phyloP scores from a whole-genome alignment of 345 rosid genomes.

The Eucalyptus sideroxylon region DNA sequence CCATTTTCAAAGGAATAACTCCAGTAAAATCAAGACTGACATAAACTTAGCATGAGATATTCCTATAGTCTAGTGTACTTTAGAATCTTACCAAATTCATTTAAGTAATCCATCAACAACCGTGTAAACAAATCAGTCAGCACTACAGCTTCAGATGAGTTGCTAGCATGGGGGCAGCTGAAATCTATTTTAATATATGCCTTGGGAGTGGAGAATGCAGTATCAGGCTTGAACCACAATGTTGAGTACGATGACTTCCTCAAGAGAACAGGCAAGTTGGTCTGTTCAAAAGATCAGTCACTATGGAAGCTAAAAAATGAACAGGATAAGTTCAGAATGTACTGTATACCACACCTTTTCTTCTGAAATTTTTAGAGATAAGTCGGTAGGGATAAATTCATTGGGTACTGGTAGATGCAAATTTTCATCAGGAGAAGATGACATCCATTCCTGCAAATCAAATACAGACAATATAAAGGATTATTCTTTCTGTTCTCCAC shows the following conservation, averaged over 20 bases:
- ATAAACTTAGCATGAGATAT: neutral
- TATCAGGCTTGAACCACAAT: conserved; percentile 86
- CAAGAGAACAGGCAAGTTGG: conserved; percentile 39
- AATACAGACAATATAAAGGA: neutral
- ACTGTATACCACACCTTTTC: conserved; percentile 36
- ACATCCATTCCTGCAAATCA: conserved; percentile 64
- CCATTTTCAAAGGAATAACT: neutral
- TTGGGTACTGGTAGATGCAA: conserved; percentile 65
- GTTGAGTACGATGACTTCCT: conserved; percentile 55
- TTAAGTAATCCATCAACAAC: conserved; percentile 78
- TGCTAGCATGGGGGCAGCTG: conserved; percentile 59
- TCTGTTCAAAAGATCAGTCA: conserved; percentile 33
- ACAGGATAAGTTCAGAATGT: neutral
- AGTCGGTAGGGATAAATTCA: conserved; percentile 75
- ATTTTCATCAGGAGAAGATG: conserved; percentile 45
- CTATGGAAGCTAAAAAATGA: neutral
- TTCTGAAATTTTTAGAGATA: conserved; percentile 48
- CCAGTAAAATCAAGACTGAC: neutral
- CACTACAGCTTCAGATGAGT: conserved; percentile 75
- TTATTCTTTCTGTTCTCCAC: neutral
- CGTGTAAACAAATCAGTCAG: conserved; percentile 56
- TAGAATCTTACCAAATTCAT: conserved; percentile 70
- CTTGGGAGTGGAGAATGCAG: conserved; percentile 65
- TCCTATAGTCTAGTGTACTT: neutral
- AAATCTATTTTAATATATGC: conserved; percentile 73